Evolutionary conservation across 2,329 filamentous ascomycete species (phyloP).

Genomic region (Beauveria medogensis): DNA sequence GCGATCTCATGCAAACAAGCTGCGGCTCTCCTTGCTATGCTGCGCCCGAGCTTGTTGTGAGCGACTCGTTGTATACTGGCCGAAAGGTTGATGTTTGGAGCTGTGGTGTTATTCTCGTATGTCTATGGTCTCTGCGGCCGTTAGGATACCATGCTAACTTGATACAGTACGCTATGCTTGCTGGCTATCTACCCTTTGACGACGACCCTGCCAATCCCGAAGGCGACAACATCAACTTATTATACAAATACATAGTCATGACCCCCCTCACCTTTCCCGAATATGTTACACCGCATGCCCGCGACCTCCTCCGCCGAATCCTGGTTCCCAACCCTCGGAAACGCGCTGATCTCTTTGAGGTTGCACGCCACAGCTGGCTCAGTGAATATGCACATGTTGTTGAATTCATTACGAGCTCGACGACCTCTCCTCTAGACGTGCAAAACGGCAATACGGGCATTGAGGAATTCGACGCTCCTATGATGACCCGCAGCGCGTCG

Average conservation of each 20-base stretch:
- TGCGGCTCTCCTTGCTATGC: constrained; percentile 98
- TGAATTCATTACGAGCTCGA: constrained; percentile 92
- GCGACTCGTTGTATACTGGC: constrained; percentile 93
- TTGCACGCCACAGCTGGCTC: constrained; percentile 95
- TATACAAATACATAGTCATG: constrained; percentile 99
- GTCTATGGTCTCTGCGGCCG: constrained; percentile 26
- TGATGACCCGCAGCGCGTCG: constrained; percentile 78
- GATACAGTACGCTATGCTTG: constrained; percentile 89
- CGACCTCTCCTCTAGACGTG: constrained; percentile 78
- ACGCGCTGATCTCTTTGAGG: constrained; percentile 92
- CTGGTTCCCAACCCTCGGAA: constrained; percentile 92
- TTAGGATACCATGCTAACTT: constrained; percentile 1
- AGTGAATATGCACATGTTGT: constrained; percentile 96
- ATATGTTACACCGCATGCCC: constrained; percentile 94
- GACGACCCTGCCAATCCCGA: constrained; percentile 97
- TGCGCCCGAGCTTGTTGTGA: constrained; percentile 92
- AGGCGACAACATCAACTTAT: constrained; percentile 95
- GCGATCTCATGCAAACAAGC: constrained; percentile 97
- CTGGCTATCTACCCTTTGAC: constrained; percentile 94
- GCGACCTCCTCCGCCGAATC: constrained; percentile 86
- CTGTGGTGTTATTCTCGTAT: constrained; percentile 93
- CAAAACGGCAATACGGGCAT: constrained; percentile 64
- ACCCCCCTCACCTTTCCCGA: constrained; percentile 96
- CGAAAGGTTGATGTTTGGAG: constrained; percentile 99
- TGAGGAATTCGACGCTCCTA: constrained; percentile 50